Evolutionary conservation across 176 grass and related monocot genomes (phyloP).

Genomic region (Carex myosuroides): DNA sequence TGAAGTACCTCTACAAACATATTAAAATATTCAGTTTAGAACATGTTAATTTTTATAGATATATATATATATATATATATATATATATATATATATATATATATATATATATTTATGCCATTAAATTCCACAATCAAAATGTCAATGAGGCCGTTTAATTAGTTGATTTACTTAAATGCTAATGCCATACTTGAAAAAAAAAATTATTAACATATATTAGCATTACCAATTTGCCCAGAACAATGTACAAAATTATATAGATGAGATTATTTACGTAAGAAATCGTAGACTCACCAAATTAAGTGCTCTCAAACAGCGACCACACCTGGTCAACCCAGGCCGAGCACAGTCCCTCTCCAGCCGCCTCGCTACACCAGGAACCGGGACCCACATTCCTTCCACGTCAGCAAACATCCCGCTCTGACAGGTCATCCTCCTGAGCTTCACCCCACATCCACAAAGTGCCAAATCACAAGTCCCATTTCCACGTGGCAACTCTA

Average conservation of each 20-base stretch:
- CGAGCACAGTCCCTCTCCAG: constrained; percentile 47
- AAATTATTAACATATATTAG: no score
- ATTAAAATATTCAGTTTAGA: background rate
- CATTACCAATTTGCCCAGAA: no score
- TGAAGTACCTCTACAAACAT: background rate
- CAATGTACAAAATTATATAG: background rate
- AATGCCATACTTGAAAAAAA: background rate
- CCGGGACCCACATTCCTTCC: constrained; percentile 35
- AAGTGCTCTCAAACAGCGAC: constrained; percentile 63
- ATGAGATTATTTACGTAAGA: background rate
- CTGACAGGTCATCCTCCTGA: constrained; percentile 46
- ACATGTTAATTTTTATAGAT: background rate
- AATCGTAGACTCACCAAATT: constrained; percentile 39
- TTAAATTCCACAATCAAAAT: background rate
- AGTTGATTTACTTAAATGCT: no score
- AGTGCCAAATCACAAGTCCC: constrained; percentile 69
- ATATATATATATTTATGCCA: background rate
- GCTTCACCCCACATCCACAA: constrained; percentile 77
- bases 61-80: background rate
- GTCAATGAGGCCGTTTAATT: background rate
- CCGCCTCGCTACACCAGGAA: constrained; percentile 15
- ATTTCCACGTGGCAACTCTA: constrained; percentile 41
- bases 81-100: background rate
- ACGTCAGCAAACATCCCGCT: constrained; percentile 17
- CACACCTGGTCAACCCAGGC: constrained; percentile 51